phyloP scores from a whole-genome alignment of 129 eudicot genomes.

The Artemisia tridentata region DNA sequence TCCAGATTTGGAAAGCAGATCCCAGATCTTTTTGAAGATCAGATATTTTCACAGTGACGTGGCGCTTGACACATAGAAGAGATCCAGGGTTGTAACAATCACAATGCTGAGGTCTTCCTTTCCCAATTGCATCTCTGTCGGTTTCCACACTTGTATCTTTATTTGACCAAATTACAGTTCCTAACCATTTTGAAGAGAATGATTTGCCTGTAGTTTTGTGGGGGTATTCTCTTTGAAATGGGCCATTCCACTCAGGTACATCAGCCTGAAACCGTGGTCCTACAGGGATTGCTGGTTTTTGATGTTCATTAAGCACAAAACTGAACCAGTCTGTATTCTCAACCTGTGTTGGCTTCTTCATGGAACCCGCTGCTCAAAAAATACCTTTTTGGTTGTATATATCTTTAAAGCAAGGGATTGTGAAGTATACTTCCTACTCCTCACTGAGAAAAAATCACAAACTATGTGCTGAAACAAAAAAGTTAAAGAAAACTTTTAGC shows the following conservation, averaged over 20 bases:
- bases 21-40: slow-evolving; percentile 55
- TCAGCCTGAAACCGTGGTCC: slow-evolving; percentile 66
- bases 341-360: slow-evolving; percentile 29
- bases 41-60: slow-evolving; percentile 39
- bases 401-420: too few species aligned
- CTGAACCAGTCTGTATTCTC: slow-evolving; percentile 21
- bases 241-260: slow-evolving; percentile 52
- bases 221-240: slow-evolving; percentile 23
- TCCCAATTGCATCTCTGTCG: slow-evolving; percentile 41
- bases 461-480: neutral
- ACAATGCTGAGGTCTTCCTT: slow-evolving; percentile 54
- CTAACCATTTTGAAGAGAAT: slow-evolving; percentile 53
- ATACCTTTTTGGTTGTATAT: neutral
- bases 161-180: slow-evolving; percentile 58
- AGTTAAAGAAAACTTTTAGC: neutral
- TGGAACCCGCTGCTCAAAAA: slow-evolving; percentile 6
- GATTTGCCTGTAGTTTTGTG: slow-evolving; percentile 20
- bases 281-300: slow-evolving; percentile 47
- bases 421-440: too few species aligned
- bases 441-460: too few species aligned
- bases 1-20: slow-evolving; percentile 54
- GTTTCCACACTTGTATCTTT: slow-evolving; percentile 25
- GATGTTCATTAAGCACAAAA: slow-evolving; percentile 4
- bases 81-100: slow-evolving; percentile 48
- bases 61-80: slow-evolving; percentile 45